Conservation (phyloP, 1,139 yeast species). For the Magnusiomyces fungicola region DNA sequence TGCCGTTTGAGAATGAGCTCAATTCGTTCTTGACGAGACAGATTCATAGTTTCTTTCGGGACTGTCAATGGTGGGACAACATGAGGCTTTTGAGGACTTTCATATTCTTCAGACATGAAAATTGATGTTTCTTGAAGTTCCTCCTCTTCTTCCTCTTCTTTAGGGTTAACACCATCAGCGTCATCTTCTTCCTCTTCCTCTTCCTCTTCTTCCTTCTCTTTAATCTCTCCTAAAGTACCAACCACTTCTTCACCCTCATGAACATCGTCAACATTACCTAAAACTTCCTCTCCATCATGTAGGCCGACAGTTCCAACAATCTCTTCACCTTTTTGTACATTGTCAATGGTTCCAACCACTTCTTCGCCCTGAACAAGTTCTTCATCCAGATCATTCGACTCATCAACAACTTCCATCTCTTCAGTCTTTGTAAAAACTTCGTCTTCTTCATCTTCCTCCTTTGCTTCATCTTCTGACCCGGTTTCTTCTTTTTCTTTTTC, state of each 20-base stretch:
- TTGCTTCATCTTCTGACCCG: slow-evolving; percentile 15
- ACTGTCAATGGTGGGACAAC: background rate
- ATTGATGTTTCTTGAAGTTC: slow-evolving; percentile 3
- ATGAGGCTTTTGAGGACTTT: background rate
- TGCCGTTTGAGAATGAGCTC: slow-evolving; percentile 13
- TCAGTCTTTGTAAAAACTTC: slow-evolving; percentile 18
- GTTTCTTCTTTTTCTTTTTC: slow-evolving; percentile 17
- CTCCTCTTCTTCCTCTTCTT: slow-evolving; percentile 4
- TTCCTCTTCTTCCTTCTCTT: slow-evolving; percentile 17
- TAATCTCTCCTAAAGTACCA: slow-evolving; percentile 17
- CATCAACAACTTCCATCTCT: slow-evolving; percentile 9
- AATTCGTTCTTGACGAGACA: slow-evolving; percentile 12
- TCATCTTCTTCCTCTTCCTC: slow-evolving; percentile 15
- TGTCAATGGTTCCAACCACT: slow-evolving; percentile 15
- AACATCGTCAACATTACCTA: slow-evolving; percentile 4
- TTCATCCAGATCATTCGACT: slow-evolving; percentile 3
- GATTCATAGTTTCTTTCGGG: background rate
- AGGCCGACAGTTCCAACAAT: slow-evolving; percentile 3
- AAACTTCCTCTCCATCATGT: slow-evolving; percentile 14
- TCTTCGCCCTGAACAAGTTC: slow-evolving; percentile 13
- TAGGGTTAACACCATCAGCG: slow-evolving; percentile 22
- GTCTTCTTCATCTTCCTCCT: slow-evolving; percentile 17
- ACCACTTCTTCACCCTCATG: slow-evolving; percentile 16
- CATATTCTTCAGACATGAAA: background rate
- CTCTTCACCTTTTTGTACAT: slow-evolving; percentile 9